Conservation (phyloP, 2,329 filamentous ascomycete species). For the Monilinia aucupariae region DNA sequence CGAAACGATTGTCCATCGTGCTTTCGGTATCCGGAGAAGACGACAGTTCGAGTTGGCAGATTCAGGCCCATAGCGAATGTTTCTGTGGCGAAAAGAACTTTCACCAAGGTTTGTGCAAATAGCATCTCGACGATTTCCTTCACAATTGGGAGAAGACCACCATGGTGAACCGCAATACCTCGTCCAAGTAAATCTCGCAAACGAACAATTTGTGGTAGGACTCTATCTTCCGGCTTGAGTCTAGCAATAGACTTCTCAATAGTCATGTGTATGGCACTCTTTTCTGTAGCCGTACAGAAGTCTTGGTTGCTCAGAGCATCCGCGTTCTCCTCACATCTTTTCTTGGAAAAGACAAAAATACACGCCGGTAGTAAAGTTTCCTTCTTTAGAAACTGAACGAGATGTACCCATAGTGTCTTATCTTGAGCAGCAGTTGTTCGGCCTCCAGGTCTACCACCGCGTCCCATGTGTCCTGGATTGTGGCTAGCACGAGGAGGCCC, state of each 20-base stretch:
- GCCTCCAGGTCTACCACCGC: constrained; percentile 77
- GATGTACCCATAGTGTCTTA: constrained; percentile 92
- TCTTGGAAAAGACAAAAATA: constrained; percentile 99
- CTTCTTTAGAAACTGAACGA: constrained; percentile 87
- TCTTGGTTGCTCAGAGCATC: constrained; percentile 93
- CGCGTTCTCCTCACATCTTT: constrained; percentile 93
- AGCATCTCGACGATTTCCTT: constrained; percentile 97
- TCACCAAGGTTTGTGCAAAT: constrained; percentile 91
- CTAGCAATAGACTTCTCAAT: constrained; percentile 92
- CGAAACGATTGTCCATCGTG: constrained; percentile 90
- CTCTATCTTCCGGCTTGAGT: constrained; percentile 81
- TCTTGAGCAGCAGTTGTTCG: constrained; percentile 89
- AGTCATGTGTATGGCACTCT: constrained; percentile 95
- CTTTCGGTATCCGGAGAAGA: constrained; percentile 95
- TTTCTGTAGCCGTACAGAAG: constrained; percentile 87
- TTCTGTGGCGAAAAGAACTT: constrained; percentile 94
- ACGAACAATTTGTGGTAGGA: constrained; percentile 86
- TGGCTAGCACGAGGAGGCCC: constrained; percentile 47
- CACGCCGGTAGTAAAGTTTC: constrained; percentile 83
- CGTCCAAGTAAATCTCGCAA: constrained; percentile 78
- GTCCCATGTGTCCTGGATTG: constrained; percentile 77
- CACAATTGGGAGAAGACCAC: constrained; percentile 88
- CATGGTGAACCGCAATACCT: constrained; percentile 94
- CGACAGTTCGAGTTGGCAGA: constrained; percentile 88
- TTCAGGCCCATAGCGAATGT: constrained; percentile 99